Evolutionary conservation across 1,139 yeast species (phyloP), one percentile per base, ranked within the genome.

Genomic region (Debaryomyces coudertii): DNA sequence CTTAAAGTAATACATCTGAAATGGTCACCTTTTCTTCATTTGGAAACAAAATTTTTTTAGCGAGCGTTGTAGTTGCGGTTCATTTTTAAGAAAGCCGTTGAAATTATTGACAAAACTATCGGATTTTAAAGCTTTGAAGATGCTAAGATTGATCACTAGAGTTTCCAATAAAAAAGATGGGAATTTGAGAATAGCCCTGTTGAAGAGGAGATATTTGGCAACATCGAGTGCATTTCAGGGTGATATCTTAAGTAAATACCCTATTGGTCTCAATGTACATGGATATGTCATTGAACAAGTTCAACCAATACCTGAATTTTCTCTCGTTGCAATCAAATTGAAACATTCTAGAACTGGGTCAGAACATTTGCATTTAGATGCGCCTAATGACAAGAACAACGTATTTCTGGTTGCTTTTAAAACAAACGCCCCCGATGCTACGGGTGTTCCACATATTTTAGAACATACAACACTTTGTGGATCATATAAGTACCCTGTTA

Each of bases 391-490:
- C 60, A 74, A 75, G 47, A 92, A 90, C 62, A 89, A 89, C 60
- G 97, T 90, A 14, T 93, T 93, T 63, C 83, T 93, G 53, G 80
- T 95, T 43, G 93, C 89, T 0, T 92, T 93, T 71, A 90, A 90
- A 66, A 93, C 99, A 0, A 88, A 90, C 56, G 96, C 99, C 0
- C 97, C 97, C 0, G 87, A 95, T 62, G 76, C 82, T 29, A 88
- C 97, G 2, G 99, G 99, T 11, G 89, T 93, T 3, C 98, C 99
- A 5, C 99, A 93, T 65, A 92, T 93, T 48, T 69, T 93, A 49
- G 98, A 93, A 63, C 99, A 93, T 63, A 92, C 97, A 7, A 90
- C 98, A 1, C 71, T 93, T 33, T 93, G 99, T 69, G 99, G 99
- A 3, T 89, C 97, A 1, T 73, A 79, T 48, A 87, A 86, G 61